phyloP scores from a whole-genome alignment of 805 yeast genomes.

The Lachancea fermentati region DNA sequence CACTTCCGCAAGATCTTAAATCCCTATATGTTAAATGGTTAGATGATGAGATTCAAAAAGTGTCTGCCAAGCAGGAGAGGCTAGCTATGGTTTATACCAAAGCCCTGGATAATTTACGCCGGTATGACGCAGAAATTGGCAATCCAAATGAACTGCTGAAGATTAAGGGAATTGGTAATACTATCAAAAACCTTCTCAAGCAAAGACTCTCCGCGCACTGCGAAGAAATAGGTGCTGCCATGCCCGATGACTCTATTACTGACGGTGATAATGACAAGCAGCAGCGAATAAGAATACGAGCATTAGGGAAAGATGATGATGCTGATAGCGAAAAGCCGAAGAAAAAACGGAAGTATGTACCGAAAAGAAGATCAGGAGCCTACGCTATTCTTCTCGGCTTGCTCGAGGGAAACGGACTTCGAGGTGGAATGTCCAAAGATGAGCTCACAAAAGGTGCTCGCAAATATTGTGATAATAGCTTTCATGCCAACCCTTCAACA shows the following conservation, averaged over 20 bases:
- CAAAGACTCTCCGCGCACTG: conserved; percentile 50
- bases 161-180: conserved; percentile 68
- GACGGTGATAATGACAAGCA: conserved; percentile 11
- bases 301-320: conserved; percentile 6
- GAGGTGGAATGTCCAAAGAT: conserved; percentile 58
- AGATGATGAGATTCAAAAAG: conserved; percentile 43
- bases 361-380: conserved; percentile 73
- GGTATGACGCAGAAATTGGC: conserved; percentile 39
- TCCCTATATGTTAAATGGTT: conserved; percentile 53
- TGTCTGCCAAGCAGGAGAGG: conserved; percentile 46
- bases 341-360: conserved; percentile 50
- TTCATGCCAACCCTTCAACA: conserved; percentile 53
- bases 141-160: conserved; percentile 54
- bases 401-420: conserved; percentile 40
- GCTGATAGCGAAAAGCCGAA: conserved; percentile 17
- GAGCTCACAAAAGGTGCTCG: conserved; percentile 51
- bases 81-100: conserved; percentile 46
- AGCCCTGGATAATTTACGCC: conserved; percentile 48
- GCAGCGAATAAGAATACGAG: conserved; percentile 14
- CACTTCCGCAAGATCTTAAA: conserved; percentile 44
- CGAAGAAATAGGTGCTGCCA: conserved; percentile 39
- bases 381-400: conserved; percentile 72
- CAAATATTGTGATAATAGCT: conserved; percentile 52
- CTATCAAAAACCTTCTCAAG: conserved; percentile 49
- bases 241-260: conserved; percentile 37